Conservation (phyloP, 2,329 filamentous ascomycete genomes). For the Xylogone sp. region DNA sequence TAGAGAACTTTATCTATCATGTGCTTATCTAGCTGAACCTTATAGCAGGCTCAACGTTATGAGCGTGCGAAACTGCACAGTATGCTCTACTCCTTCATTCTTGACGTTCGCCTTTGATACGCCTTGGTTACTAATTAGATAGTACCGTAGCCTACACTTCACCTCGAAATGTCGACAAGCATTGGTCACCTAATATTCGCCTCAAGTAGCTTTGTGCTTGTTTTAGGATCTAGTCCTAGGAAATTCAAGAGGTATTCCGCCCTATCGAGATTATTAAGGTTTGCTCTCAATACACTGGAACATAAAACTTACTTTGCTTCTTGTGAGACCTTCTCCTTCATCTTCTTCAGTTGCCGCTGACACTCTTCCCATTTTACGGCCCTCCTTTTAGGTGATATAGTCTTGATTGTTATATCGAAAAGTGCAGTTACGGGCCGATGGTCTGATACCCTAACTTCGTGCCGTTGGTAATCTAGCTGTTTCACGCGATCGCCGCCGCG, state of each 20-base stretch:
- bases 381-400: conserved; percentile 64
- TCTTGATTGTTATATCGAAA: conserved; percentile 83
- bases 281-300: neutral
- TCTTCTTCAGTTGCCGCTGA: conserved; percentile 68
- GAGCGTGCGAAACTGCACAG: too few relatives aligned
- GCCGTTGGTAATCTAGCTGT: conserved; percentile 82
- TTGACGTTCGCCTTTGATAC: too few relatives aligned
- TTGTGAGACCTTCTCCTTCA: conserved; percentile 63
- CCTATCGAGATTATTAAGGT: conserved; percentile 32
- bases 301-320: conserved; percentile 69
- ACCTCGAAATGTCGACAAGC: neutral
- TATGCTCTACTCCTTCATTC: too few relatives aligned
- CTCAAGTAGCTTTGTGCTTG: conserved; percentile 15
- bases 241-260: conserved; percentile 61
- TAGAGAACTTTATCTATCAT: neutral
- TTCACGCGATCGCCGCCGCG: conserved; percentile 76
- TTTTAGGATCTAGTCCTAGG: conserved; percentile 40
- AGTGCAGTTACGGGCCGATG: conserved; percentile 86
- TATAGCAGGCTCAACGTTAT: too few relatives aligned
- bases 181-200: conserved; percentile 27
- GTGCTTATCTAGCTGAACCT: too few relatives aligned
- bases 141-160: too few relatives aligned
- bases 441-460: conserved; percentile 88
- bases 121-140: too few relatives aligned
- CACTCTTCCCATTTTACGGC: conserved; percentile 67